Percentiles rank a stretch among this genome's conserved stretches.
phyloP scores from a whole-genome alignment of 2,329 filamentous ascomycete genomes.

The Aureobasidium lini region DNA sequence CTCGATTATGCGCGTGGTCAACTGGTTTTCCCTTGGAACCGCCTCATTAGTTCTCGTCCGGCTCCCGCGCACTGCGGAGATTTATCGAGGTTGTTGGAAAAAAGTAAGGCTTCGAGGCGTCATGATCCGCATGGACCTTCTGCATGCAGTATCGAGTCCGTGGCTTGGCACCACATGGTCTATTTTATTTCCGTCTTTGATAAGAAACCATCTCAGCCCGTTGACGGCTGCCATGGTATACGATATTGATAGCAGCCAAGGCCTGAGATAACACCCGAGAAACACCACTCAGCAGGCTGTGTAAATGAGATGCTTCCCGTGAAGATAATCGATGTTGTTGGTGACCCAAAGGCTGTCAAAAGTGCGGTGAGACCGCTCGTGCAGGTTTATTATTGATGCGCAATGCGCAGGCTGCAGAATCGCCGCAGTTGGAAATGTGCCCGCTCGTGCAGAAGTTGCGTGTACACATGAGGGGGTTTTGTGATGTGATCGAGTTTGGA shows the following conservation, averaged over 20 bases:
- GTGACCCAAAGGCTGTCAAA: background rate
- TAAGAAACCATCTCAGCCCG: too few relatives aligned
- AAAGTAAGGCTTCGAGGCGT: conserved; percentile 9
- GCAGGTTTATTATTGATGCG: background rate
- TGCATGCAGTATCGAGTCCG: background rate
- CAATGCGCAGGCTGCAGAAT: background rate
- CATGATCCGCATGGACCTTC: conserved; percentile 7
- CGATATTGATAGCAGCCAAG: background rate
- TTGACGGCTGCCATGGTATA: too few relatives aligned
- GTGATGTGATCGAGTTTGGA: background rate
- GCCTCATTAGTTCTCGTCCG: background rate
- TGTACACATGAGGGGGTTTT: background rate
- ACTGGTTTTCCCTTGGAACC: background rate
- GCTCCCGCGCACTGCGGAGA: conserved; percentile 3
- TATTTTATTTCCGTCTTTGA: background rate
- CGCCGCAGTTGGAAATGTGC: background rate
- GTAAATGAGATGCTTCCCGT: too few relatives aligned
- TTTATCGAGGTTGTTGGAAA: background rate
- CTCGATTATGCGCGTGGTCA: conserved; percentile 9
- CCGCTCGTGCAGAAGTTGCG: background rate
- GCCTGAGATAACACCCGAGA: too few relatives aligned
- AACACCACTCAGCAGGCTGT: too few relatives aligned
- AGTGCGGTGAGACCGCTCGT: background rate
- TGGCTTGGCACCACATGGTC: background rate
- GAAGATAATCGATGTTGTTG: too few relatives aligned